Base-by-base conservation (phyloP, 768 basidiomycete genomes). In the Thelephora ganbajun region DNA sequence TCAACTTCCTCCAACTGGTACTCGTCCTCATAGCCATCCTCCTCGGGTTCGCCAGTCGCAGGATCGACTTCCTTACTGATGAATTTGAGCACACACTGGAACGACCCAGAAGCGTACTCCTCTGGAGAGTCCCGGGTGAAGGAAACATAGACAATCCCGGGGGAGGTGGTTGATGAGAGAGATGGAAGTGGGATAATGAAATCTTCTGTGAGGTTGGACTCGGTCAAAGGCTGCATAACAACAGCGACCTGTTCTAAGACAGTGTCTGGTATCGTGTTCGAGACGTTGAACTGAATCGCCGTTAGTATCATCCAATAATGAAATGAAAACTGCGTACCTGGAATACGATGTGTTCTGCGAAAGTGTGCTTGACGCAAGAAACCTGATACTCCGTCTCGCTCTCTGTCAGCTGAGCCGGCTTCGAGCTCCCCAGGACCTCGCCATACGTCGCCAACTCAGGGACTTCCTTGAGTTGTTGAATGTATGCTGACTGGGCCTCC, bases 21-120 rank as follows among this genome's bases (percentile, higher is more conserved):
- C 65, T 98, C 94, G 67, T 98, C 96, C 59, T 92, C 88, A 63
- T 98, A 99, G n/a, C 96, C 96, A 47, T 96, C 93, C 53, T 87
- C 90, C 65, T 99, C 96, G 7, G 96, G 96, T 58, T 88, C 81
- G 19, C 93, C 93, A 12, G 87, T 93, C 41, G 84, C 75, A 11
- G 96, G 96, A 63, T 99, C 96, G 14, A 98, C 76, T 61, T 99
- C 96, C 65, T 98, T 99, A 69, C 88, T 93, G 56, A 93, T 69
- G 60, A 96, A 99, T 64, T 90, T 91, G 63, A 99, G 80, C 7
- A 80, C 76, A 60, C 91, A 96, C 52, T 76, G 74, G 77, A 97
- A 97, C 14, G 90, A 87, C 6, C 80, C 87, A 34, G 80, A 67
- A 13, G 78, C 73, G 65, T 90, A 97, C 49, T 80, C 74, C 20